Conservation (phyloP, 2,329 filamentous ascomycete species). For the Knufia petricola region DNA sequence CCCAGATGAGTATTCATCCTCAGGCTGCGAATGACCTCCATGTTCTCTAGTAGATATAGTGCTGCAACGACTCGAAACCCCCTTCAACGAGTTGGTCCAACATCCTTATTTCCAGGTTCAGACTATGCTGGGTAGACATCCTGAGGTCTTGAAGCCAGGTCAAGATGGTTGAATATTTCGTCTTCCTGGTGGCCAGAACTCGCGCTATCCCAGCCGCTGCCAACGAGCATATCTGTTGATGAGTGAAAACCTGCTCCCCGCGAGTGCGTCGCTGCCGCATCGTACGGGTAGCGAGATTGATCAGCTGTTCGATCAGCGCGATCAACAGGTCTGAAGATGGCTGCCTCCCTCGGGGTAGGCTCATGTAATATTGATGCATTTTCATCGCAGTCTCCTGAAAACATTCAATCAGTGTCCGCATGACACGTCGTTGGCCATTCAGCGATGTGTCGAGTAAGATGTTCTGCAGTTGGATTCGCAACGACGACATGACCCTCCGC, state of each 20-base stretch:
- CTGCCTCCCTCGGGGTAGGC: slow-evolving; percentile 48
- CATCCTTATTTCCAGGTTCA: slow-evolving; percentile 12
- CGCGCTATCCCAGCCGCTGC: slow-evolving; percentile 59
- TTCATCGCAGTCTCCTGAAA: slow-evolving; percentile 73
- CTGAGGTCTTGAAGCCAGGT: slow-evolving; percentile 53
- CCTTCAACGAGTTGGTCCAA: slow-evolving; percentile 12
- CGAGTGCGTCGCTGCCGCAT: slow-evolving; percentile 26
- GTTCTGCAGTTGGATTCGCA: slow-evolving; percentile 75
- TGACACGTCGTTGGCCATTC: slow-evolving; percentile 60
- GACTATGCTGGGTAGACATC: slow-evolving; percentile 8
- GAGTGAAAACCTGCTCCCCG: slow-evolving; percentile 52
- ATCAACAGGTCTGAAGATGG: slow-evolving; percentile 53
- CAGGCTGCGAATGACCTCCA: too few species aligned
- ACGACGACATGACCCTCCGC: slow-evolving; percentile 62
- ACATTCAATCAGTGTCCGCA: slow-evolving; percentile 63
- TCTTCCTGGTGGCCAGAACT: slow-evolving; percentile 63
- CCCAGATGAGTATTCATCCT: too few species aligned
- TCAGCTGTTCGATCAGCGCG: slow-evolving; percentile 55
- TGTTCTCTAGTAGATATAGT: slow-evolving; percentile 22
- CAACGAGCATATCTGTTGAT: slow-evolving; percentile 53
- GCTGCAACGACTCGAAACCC: slow-evolving; percentile 13
- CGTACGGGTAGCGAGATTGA: slow-evolving; percentile 52
- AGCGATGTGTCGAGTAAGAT: slow-evolving; percentile 75
- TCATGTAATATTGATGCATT: slow-evolving; percentile 51
- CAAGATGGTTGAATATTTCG: slow-evolving; percentile 54